Percentiles rank a stretch among this genome's conserved stretches.
These are phyloP conservation scores for Plenodomus lindquistii DNA, from an alignment of 2,329 filamentous ascomycete species.

Conservation along the genomic window DNA sequence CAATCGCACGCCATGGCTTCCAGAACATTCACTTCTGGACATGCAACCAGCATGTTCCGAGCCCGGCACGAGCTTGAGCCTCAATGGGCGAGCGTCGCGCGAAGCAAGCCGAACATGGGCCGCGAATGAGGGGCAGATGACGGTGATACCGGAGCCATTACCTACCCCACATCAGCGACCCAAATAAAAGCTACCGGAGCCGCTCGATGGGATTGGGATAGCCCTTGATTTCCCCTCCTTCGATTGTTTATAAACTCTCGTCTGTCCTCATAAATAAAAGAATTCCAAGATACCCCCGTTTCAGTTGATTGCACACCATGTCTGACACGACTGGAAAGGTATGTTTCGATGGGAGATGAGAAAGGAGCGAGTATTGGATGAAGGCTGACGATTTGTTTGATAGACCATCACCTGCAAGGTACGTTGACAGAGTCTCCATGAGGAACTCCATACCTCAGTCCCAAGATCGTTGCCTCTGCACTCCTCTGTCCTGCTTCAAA, in stretches of 20 bases:
- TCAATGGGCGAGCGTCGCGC: slow-evolving; percentile 30
- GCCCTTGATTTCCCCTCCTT: slow-evolving; percentile 14
- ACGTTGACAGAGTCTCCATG: slow-evolving; percentile 65
- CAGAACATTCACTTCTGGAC: slow-evolving; percentile 2
- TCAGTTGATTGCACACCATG: slow-evolving; percentile 46
- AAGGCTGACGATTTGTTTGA: slow-evolving; percentile 8
- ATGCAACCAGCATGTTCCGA: slow-evolving; percentile 18
- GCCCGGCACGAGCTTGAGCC: slow-evolving; percentile 29
- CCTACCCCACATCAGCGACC: slow-evolving; percentile 21
- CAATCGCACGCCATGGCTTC: slow-evolving; percentile 13
- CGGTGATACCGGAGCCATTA: slow-evolving; percentile 14
- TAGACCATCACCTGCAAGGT: slow-evolving; percentile 92
- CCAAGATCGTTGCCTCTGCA: not conserved
- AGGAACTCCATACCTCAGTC: slow-evolving; percentile 8
- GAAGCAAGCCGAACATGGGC: slow-evolving; percentile 22
- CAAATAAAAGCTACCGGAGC: slow-evolving; percentile 29
- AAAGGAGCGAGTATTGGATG: not conserved
- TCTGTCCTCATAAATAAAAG: slow-evolving; percentile 2
- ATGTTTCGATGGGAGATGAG: slow-evolving; percentile 2
- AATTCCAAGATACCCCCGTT: slow-evolving; percentile 19
- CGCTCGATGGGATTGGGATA: slow-evolving; percentile 19
- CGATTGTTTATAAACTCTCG: slow-evolving; percentile 6
- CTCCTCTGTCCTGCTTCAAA: not conserved
- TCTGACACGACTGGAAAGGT: slow-evolving; percentile 60
- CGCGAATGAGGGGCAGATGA: slow-evolving; percentile 34